Conservation (phyloP, 1,284 basidiomycete species). For the Nidula niveotomentosa region DNA sequence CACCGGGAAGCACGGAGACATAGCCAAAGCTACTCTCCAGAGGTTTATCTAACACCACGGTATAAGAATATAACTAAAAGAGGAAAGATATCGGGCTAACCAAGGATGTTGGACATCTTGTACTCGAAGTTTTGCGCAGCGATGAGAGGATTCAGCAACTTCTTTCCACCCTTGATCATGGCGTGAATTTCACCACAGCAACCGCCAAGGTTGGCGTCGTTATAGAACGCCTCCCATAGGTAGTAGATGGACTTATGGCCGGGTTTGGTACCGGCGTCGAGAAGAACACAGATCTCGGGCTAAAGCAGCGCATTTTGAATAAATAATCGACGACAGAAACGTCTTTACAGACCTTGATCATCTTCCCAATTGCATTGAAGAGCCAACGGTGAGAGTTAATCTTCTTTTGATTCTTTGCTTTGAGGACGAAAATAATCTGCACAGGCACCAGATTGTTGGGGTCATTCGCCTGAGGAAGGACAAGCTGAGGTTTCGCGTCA, state of each 20-base stretch:
- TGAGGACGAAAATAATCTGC: slow-evolving; percentile 93
- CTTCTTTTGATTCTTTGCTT: slow-evolving; percentile 98
- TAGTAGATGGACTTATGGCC: slow-evolving; percentile 97
- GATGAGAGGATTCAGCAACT: slow-evolving; percentile 91
- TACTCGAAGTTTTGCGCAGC: slow-evolving; percentile 99
- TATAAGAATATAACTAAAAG: neutral
- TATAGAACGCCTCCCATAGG: slow-evolving; percentile 93
- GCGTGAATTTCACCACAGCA: slow-evolving; percentile 83
- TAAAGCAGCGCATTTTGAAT: slow-evolving; percentile 27
- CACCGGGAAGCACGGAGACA: slow-evolving; percentile 93
- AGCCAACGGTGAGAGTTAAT: slow-evolving; percentile 98
- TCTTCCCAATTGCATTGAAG: slow-evolving; percentile 93
- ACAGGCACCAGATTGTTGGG: slow-evolving; percentile 93
- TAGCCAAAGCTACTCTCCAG: slow-evolving; percentile 96
- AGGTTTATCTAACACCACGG: slow-evolving; percentile 69
- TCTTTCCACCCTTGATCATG: slow-evolving; percentile 91
- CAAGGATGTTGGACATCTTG: slow-evolving; percentile 95
- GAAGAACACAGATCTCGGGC: slow-evolving; percentile 89
- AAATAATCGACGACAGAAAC: neutral
- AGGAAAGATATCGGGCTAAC: slow-evolving; percentile 31
- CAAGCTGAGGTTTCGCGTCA: slow-evolving; percentile 85
- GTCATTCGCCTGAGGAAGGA: slow-evolving; percentile 87
- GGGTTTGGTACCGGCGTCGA: slow-evolving; percentile 96
- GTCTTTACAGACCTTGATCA: slow-evolving; percentile 59
- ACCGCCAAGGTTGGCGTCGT: slow-evolving; percentile 54